Evolutionary conservation across 2,329 filamentous ascomycete genomes (phyloP), one percentile per base, ranked within the genome.

Genomic region (Beauveria sp.): DNA sequence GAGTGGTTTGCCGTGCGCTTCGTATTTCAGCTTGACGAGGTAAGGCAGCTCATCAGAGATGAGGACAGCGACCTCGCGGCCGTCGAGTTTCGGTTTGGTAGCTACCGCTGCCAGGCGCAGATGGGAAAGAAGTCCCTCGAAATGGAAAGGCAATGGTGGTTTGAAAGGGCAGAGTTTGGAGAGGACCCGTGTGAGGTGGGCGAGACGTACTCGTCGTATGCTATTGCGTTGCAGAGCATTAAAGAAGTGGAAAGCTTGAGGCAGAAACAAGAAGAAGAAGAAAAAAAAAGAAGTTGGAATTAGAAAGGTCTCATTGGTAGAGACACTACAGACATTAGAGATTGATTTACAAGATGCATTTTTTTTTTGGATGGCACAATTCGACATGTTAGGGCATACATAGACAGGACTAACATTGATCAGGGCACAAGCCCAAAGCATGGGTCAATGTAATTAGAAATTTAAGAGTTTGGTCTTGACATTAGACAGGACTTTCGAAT

Each of bases 31-130:
- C 63, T 80, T 8, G 83, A 84, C 63, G 67, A 71, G 53, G 69
- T 81, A 59, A 65, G 71, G 3, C 66, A 69, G 20, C 69, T 77
- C 22, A 66, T 70, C 42, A 62, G 65, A 28, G 69, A 34, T 2
- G 31, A 34, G 31, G 5, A 5, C 5, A 5, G 63, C 0, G 64
- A 64, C 1, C 70, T 72, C 24, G 67, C 67, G 0, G 73, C 78
- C 2, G 64, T 81, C 16, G 81, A 84, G 72, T 82, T 78, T 65
- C 74, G 77, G 12, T 85, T 85, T 65, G 80, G 80, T 0, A 83
- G 80, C 61, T 85, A 77, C 62, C 77, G 81, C 1, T 82, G 79
- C 69, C 83, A 85, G 74, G 75, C 81, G 0, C 77, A 83, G 70
- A 75, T 78, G 57, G 81, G 77, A 1, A 75, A 75, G 67, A 74